Evolutionary conservation across 1,284 basidiomycete species (phyloP).

Genomic region (Coniferiporia sulphurascens): DNA sequence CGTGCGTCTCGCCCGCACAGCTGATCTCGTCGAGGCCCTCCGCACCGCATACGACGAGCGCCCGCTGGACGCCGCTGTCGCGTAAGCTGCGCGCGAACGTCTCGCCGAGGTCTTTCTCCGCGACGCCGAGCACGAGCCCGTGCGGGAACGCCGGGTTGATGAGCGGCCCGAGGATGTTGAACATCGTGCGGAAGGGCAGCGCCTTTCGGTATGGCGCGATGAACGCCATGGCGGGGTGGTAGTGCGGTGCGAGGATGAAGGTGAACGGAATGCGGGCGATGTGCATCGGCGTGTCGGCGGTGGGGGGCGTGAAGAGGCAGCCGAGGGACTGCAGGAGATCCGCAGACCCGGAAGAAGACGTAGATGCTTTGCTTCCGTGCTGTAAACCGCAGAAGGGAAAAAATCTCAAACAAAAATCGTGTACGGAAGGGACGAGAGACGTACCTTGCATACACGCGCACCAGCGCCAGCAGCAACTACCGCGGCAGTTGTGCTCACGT

Average conservation of each 20-base stretch:
- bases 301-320: slow-evolving; percentile 72
- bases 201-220: slow-evolving; percentile 83
- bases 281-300: slow-evolving; percentile 48
- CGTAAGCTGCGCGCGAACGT: slow-evolving; percentile 78
- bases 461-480: slow-evolving; percentile 95
- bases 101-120: slow-evolving; percentile 77
- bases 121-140: slow-evolving; percentile 89
- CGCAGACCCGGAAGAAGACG: slow-evolving; percentile 92
- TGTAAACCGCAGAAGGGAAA: slow-evolving; percentile 29
- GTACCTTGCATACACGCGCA: slow-evolving; percentile 87
- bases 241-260: slow-evolving; percentile 92
- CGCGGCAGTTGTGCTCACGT: slow-evolving; percentile 93
- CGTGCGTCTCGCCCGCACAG: slow-evolving; percentile 85
- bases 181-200: slow-evolving; percentile 94
- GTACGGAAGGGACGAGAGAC: slow-evolving; percentile 19
- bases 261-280: slow-evolving; percentile 73
- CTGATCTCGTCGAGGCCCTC: slow-evolving; percentile 95
- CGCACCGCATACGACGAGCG: slow-evolving; percentile 90
- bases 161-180: slow-evolving; percentile 93
- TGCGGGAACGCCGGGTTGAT: slow-evolving; percentile 88
- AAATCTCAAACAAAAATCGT: neutral
- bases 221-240: slow-evolving; percentile 83
- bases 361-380: slow-evolving; percentile 94
- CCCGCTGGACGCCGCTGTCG: slow-evolving; percentile 69
- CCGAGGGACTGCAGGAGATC: slow-evolving; percentile 87